These are phyloP conservation scores for Spongispora temasekensis DNA, from an alignment of 1,284 basidiomycete species.

Conservation along the genomic window DNA sequence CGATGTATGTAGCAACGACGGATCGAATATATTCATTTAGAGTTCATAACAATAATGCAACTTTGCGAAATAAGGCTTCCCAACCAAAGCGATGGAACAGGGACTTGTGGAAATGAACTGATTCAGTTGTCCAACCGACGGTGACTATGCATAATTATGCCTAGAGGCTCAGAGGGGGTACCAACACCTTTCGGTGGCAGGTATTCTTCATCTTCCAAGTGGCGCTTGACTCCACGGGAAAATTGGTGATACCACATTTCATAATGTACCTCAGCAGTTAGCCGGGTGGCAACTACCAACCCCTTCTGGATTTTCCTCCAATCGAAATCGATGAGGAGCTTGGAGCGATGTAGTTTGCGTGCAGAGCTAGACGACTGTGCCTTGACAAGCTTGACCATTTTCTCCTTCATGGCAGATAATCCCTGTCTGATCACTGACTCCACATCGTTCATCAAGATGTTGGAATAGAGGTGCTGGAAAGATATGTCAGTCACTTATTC, in stretches of 20 bases:
- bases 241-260: not conserved
- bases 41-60: too few species aligned
- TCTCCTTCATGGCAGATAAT: not conserved
- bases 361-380: not conserved
- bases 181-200: not conserved
- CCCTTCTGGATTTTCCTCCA: not conserved
- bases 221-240: not conserved
- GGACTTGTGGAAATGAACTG: too few species aligned
- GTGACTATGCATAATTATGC: not conserved
- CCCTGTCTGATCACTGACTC: not conserved
- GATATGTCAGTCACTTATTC: not conserved
- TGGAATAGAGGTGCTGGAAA: not conserved
- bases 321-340: not conserved
- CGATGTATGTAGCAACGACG: too few species aligned
- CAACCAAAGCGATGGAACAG: too few species aligned
- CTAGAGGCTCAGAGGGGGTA: not conserved
- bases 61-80: too few species aligned
- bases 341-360: not conserved
- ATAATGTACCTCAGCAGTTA: not conserved
- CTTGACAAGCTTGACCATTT: not conserved
- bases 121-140: too few species aligned
- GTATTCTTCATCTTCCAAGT: not conserved
- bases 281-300: not conserved
- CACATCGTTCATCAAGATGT: not conserved
- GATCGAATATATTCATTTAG: too few species aligned